These are phyloP conservation scores for Zymoseptoria crescenta DNA, from an alignment of 2,329 filamentous ascomycete species.

Conservation along the genomic window DNA sequence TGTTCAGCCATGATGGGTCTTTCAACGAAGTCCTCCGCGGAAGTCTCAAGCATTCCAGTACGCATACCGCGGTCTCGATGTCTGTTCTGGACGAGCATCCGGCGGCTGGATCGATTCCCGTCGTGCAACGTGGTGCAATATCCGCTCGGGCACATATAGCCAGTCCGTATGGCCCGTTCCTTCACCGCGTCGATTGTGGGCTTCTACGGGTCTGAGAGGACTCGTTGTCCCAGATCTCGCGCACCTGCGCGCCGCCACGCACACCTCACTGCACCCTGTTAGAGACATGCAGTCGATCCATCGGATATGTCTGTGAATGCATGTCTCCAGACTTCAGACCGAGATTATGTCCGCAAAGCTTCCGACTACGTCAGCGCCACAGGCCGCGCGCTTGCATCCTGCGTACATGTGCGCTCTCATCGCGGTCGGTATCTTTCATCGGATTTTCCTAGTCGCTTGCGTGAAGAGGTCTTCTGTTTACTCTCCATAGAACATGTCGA, in stretches of 20 bases:
- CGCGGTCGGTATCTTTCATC: not conserved
- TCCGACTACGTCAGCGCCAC: not conserved
- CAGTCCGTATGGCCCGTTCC: not conserved
- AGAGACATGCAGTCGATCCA: not conserved
- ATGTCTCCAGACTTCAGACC: not conserved
- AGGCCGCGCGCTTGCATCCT: not conserved
- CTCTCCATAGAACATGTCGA: not conserved
- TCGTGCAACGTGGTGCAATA: not conserved
- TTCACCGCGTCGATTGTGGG: not conserved
- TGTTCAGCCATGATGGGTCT: not conserved
- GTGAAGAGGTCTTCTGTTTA: not conserved
- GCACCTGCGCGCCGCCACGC: not conserved
- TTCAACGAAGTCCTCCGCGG: not conserved
- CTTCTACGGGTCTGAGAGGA: not conserved
- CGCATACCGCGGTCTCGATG: not conserved
- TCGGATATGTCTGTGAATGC: not conserved
- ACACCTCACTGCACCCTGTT: not conserved
- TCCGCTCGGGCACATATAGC: not conserved
- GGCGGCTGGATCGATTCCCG: not conserved
- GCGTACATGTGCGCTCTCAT: not conserved
- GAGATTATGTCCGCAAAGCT: not conserved
- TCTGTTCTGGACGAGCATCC: not conserved
- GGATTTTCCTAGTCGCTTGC: not conserved
- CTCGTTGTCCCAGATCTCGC: not conserved
- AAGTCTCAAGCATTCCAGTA: not conserved